Evolutionary conservation across 139 green algal species (phyloP).

Genomic region (Ettlia oleoabundans): DNA sequence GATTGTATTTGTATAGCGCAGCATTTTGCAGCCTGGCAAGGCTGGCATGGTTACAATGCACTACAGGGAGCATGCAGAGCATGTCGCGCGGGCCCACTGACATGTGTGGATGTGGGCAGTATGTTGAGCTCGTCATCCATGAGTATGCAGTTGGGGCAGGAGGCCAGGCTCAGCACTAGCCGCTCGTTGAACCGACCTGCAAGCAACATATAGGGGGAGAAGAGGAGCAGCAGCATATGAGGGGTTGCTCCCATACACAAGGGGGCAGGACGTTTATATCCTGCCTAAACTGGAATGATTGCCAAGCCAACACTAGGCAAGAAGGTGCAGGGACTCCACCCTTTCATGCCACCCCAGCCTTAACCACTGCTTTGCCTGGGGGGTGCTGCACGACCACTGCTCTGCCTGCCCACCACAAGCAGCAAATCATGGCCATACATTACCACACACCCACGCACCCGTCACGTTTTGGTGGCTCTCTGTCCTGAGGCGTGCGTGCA

Average conservation of each 20-base stretch:
- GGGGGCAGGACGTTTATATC: neutral
- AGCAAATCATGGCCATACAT: neutral
- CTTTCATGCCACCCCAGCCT: too few relatives aligned
- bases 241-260: neutral
- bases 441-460: neutral
- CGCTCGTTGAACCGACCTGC: conserved; percentile 96
- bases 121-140: conserved; percentile 99
- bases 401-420: neutral
- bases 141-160: conserved; percentile 84
- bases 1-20: neutral
- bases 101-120: conserved; percentile 87
- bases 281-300: too few relatives aligned
- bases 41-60: neutral
- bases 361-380: too few relatives aligned
- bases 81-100: conserved; percentile 25
- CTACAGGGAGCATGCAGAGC: neutral
- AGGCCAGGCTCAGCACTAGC: conserved; percentile 93
- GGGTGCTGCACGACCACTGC: neutral
- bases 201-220: neutral
- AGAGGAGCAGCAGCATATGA: neutral
- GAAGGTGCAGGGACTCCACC: too few relatives aligned
- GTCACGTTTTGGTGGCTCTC: conserved; percentile 79
- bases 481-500: conserved; percentile 91
- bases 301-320: too few relatives aligned
- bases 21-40: neutral